phyloP scores from a whole-genome alignment of 139 green algal genomes.

The Mesotaenium endlicherianum region DNA sequence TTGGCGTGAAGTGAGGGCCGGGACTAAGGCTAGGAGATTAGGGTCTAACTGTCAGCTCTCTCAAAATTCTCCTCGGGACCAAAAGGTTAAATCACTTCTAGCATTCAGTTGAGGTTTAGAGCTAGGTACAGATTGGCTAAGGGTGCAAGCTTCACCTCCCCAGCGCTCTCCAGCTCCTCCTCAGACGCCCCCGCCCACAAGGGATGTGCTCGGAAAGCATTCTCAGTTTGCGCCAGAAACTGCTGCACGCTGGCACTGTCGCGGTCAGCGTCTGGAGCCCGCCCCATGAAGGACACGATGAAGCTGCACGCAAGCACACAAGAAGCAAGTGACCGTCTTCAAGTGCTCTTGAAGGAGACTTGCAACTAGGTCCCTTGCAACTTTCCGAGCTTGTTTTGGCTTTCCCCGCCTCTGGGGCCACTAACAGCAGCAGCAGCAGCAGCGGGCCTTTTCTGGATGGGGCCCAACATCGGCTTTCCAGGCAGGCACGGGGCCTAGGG shows the following conservation, averaged over 20 bases:
- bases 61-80: too few relatives aligned
- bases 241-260: slow-evolving; percentile 59
- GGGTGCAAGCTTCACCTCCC: slow-evolving; percentile 56
- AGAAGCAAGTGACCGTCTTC: background rate
- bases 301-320: slow-evolving; percentile 30
- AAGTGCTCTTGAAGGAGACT: background rate
- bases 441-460: too few relatives aligned
- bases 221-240: slow-evolving; percentile 80
- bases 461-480: too few relatives aligned
- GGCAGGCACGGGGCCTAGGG: too few relatives aligned
- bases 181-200: slow-evolving; percentile 69
- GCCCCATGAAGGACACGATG: slow-evolving; percentile 34
- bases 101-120: background rate
- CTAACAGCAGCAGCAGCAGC: background rate
- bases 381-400: background rate
- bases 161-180: slow-evolving; percentile 57
- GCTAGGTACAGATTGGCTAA: background rate
- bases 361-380: background rate
- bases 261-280: slow-evolving; percentile 12
- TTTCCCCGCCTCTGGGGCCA: background rate
- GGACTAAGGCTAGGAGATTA: too few relatives aligned
- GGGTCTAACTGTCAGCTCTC: too few relatives aligned
- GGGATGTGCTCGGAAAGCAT: slow-evolving; percentile 72
- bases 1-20: too few relatives aligned
- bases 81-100: background rate